Evolutionary conservation across 1,284 basidiomycete species (phyloP).

Genomic region (Puccinia polysora): DNA sequence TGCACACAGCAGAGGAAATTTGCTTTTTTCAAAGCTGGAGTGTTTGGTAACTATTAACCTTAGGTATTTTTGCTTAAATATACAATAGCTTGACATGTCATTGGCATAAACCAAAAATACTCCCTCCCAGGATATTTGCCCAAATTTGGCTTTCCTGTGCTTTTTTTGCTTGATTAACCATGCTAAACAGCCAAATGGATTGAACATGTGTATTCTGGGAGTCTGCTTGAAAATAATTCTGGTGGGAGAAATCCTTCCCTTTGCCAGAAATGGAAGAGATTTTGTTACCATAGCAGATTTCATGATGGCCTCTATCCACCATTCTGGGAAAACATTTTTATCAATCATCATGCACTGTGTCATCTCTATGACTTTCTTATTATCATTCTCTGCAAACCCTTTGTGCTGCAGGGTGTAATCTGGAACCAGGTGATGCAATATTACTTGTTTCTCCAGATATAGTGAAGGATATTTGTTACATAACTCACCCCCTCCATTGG

Average conservation of each 20-base stretch:
- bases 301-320: not conserved
- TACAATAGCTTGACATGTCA: not conserved
- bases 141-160: not conserved
- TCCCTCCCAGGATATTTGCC: not conserved
- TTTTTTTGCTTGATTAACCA: not conserved
- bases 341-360: not conserved
- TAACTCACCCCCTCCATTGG: constrained; percentile 4
- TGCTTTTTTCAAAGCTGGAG: not conserved
- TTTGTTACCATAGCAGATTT: not conserved
- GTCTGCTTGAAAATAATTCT: not conserved
- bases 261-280: not conserved
- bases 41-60: not conserved
- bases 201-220: not conserved
- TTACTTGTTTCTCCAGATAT: not conserved
- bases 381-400: not conserved
- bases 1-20: no score
- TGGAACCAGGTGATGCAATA: not conserved
- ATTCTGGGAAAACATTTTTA: not conserved
- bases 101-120: not conserved
- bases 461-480: not conserved
- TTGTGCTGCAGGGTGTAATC: constrained; percentile 1
- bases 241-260: not conserved
- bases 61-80: not conserved
- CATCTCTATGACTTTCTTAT: constrained; percentile 3
- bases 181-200: not conserved